These are phyloP conservation scores for Psilocybe tampanensis DNA, from an alignment of 768 basidiomycete genomes.

Conservation along the genomic window DNA sequence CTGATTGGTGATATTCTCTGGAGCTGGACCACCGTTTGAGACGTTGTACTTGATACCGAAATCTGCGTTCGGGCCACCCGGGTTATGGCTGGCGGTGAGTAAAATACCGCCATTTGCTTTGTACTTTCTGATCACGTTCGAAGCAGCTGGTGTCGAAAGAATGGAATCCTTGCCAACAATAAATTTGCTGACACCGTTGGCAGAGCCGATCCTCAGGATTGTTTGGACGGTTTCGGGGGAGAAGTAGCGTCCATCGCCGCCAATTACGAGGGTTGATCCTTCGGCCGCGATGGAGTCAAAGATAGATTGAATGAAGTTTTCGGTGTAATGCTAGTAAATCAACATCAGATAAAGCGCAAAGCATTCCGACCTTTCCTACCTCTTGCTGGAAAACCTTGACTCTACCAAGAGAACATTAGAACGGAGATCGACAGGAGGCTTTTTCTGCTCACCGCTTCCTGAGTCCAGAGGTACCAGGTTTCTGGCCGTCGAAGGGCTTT, in stretches of 20 bases:
- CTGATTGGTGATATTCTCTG: conserved; percentile 94
- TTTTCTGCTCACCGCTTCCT: conserved; percentile 75
- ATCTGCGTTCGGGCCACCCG: conserved; percentile 96
- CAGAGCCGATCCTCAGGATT: conserved; percentile 93
- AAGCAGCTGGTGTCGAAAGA: conserved; percentile 95
- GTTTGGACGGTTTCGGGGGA: conserved; percentile 84
- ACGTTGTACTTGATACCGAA: conserved; percentile 99
- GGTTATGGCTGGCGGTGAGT: conserved; percentile 96
- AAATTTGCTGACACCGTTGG: conserved; percentile 89
- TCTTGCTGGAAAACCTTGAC: conserved; percentile 99
- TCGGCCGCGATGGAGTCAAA: conserved; percentile 84
- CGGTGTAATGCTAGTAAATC: conserved; percentile 84
- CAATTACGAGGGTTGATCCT: conserved; percentile 87
- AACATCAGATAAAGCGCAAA: conserved; percentile 10
- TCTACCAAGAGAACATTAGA: conserved; percentile 43
- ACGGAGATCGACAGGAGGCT: conserved; percentile 11
- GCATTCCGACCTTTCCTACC: conserved; percentile 46
- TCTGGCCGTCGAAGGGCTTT: conserved; percentile 91
- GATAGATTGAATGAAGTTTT: conserved; percentile 97
- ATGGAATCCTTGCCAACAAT: conserved; percentile 92
- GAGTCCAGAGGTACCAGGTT: conserved; percentile 97
- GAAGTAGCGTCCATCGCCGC: conserved; percentile 96
- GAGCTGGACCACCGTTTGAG: conserved; percentile 95
- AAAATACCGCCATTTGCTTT: conserved; percentile 97
- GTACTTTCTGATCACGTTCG: conserved; percentile 93